Evolutionary conservation across 2,329 filamentous ascomycete genomes (phyloP), one percentile per base, ranked within the genome.

Genomic region (Plenodomus lindquistii): DNA sequence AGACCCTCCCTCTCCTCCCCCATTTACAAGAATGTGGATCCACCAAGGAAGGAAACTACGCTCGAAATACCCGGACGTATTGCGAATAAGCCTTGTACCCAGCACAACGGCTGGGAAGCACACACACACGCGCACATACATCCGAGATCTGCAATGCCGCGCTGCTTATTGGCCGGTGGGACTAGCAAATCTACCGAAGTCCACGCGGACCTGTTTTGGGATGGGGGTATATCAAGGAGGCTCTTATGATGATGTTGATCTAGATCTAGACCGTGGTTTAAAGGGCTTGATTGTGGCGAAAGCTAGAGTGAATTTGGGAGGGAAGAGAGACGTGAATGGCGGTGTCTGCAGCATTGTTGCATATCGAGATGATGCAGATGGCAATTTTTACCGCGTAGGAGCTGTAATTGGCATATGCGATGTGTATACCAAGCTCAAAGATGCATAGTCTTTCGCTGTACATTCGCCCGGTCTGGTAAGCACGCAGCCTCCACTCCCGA

Each of bases 41-140:
- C 55, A 61, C n/a, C n/a, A n/a, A n/a, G n/a, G n/a, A n/a, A n/a
- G 57, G 57, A 42, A 45, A 55, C 49, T 48, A 58, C 46, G 54
- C 57, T 69, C 48, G 63, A 70, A n/a, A 68, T 69, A 68, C 64
- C 66, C 67, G 67, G 62, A 61, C 62, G 65, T 67, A 70, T 68
- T 68, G 58, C 50, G 52, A 63, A 63, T 60, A 63, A 65, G 60
- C 66, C 66, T 66, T 68, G 66, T 65, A 65, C 65, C 64, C 64
- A 70, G 66, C 56, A n/a, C n/a, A 52, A 63, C 64, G 62, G 62
- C 54, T 63, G 52, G 57, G 55, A 66, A 57, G 60, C 45, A 63
- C n/a, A n/a, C n/a, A n/a, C n/a, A n/a, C n/a, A n/a, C n/a, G n/a
- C n/a, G n/a, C n/a, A n/a, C n/a, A n/a, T n/a, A n/a, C 52, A 60